Conservation (phyloP, 2,329 filamentous ascomycete species). For the Trematosphaeria pertusa region DNA sequence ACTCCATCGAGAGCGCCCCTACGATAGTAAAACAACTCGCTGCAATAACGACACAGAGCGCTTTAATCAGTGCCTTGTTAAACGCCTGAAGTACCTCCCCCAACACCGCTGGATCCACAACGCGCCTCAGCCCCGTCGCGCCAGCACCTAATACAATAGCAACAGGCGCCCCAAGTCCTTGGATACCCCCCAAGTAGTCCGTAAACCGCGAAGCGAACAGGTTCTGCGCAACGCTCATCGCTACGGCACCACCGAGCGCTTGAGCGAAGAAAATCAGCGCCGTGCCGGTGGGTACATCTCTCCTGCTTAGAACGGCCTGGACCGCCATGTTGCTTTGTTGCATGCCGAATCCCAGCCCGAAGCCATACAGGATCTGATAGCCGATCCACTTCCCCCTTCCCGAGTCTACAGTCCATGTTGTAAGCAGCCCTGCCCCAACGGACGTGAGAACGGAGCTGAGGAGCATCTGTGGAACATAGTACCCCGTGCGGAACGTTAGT, state of each 20-base stretch:
- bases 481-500: slow-evolving; percentile 43
- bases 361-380: slow-evolving; percentile 53
- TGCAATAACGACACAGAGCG: slow-evolving; percentile 13
- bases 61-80: slow-evolving; percentile 11
- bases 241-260: slow-evolving; percentile 48
- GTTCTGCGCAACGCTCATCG: slow-evolving; percentile 50
- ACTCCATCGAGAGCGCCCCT: slow-evolving; percentile 17
- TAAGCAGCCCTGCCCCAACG: slow-evolving; percentile 51
- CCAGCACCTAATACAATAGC: slow-evolving; percentile 13
- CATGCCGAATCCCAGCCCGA: slow-evolving; percentile 40
- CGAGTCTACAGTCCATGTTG: slow-evolving; percentile 46
- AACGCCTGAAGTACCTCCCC: slow-evolving; percentile 13
- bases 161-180: slow-evolving; percentile 5
- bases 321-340: slow-evolving; percentile 8
- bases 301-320: slow-evolving; percentile 15
- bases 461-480: slow-evolving; percentile 50
- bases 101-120: neutral
- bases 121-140: slow-evolving; percentile 7
- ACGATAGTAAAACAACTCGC: slow-evolving; percentile 8
- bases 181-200: slow-evolving; percentile 5
- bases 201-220: slow-evolving; percentile 36
- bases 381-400: slow-evolving; percentile 51
- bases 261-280: slow-evolving; percentile 49
- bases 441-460: slow-evolving; percentile 22
- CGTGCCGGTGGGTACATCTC: slow-evolving; percentile 47